Base-by-base conservation (phyloP, 164 flowering plant species). In the Chimonanthus praecox region DNA sequence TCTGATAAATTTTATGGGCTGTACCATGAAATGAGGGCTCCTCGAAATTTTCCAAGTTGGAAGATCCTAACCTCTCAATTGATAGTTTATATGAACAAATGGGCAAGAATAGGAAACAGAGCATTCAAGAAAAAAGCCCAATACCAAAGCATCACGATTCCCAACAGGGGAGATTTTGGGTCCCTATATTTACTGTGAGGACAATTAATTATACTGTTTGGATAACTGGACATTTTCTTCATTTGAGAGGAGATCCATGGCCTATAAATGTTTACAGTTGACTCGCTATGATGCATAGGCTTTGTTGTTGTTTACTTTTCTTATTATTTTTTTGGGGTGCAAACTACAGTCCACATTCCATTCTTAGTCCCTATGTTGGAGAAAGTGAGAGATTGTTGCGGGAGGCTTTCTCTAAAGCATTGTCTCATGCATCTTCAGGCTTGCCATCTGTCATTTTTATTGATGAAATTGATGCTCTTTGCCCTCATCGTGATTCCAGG, bases 381-480 rank as follows among this genome's bases (percentile, higher is more conserved):
- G 98, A 94, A 85, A 90, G 97, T 77, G 98, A 94, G 84, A 88
- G 69, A 78, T 75, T 89, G 67, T 78, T 96, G 74, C 83, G 97
- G 60, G 97, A 94, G 68, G 91, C 97, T 72, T 96, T 96, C 81
- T 72, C 84, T n/a, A 86, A 94, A 80, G 99, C 99, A 76, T 79
- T 84, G 47, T 78, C 87, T 65, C 83, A 82, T 79, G 85, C 88
- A 71, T 76, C 70, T 48, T 72, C 71, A 2, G 89, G 88, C 72
- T 87, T 81, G 81, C 99, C 98, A 48, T 88, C 95, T 0, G 92
- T 96, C 72, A 81, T 94, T 62, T 96, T 96, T 75, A 87, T 96
- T 13, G 97, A 93, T 83, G 99, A 96, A 83, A 94, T 96, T 50
- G 98, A 96, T 85, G 97, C 86, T 44, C 78, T 95, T 2, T 95